These are phyloP conservation scores for Phytophthora podocarpi DNA, from an alignment of 352 stramenopile genomes.

Conservation along the genomic window DNA sequence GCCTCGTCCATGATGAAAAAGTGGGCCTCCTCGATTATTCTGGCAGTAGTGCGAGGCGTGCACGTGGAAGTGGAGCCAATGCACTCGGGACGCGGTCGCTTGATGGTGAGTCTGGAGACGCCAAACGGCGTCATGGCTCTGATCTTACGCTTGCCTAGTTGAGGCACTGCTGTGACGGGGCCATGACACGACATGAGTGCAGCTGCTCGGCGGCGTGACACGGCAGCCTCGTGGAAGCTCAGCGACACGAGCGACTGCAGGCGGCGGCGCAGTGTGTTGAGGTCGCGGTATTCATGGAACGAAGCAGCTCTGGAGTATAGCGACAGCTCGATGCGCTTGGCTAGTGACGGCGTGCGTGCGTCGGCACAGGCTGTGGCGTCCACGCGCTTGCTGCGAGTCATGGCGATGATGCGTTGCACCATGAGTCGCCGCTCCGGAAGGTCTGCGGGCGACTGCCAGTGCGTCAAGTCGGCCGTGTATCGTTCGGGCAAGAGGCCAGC, in stretches of 20 bases:
- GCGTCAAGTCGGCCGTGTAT: constrained; percentile 77
- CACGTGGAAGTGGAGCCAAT: constrained; percentile 27
- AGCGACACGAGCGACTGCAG: constrained; percentile 87
- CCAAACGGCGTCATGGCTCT: constrained; percentile 46
- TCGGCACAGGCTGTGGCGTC: constrained; percentile 37
- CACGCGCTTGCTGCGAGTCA: constrained; percentile 75
- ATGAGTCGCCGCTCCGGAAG: constrained; percentile 80
- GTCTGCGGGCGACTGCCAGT: constrained; percentile 86
- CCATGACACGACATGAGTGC: constrained; percentile 14
- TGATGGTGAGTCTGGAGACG: constrained; percentile 66
- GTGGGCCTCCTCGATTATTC: constrained; percentile 21
- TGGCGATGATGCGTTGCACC: constrained; percentile 89
- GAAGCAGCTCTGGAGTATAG: constrained; percentile 83
- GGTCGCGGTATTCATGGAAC: constrained; percentile 85
- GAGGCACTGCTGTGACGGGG: constrained; percentile 31
- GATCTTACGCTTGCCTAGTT: constrained; percentile 62
- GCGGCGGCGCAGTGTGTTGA: constrained; percentile 81
- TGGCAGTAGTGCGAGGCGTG: constrained; percentile 18
- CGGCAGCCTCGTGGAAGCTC: constrained; percentile 86
- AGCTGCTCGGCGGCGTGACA: constrained; percentile 49
- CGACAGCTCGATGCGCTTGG: constrained; percentile 87
- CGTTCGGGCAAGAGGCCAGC: constrained; percentile 71
- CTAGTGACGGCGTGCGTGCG: constrained; percentile 77
- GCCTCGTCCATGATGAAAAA: constrained; percentile 83
- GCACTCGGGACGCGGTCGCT: constrained; percentile 48